Percentiles rank a stretch among this genome's conserved stretches.
Evolutionary conservation across 257 asterid species (phyloP).

Genomic region (Mitragyna speciosa): DNA sequence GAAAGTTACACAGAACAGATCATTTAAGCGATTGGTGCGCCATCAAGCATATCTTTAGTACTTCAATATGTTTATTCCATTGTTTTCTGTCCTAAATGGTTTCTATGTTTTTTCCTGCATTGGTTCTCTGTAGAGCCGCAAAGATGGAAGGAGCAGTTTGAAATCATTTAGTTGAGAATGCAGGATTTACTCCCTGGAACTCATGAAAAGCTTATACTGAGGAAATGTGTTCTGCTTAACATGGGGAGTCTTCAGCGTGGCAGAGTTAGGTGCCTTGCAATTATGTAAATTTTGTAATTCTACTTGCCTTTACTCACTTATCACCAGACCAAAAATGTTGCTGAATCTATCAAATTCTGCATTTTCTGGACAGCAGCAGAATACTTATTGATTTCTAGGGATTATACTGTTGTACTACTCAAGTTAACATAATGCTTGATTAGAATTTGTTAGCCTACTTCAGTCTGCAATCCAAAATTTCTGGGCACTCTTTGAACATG

Average conservation of each 20-base stretch:
- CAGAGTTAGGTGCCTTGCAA: neutral
- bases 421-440: neutral
- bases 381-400: neutral
- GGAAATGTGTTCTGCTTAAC: neutral
- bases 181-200: neutral
- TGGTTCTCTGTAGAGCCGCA: slow-evolving; percentile 20
- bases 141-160: slow-evolving; percentile 30
- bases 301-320: neutral
- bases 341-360: neutral
- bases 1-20: slow-evolving; percentile 39
- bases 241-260: neutral
- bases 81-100: neutral
- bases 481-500: neutral
- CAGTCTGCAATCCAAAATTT: neutral
- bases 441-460: neutral
- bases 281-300: neutral
- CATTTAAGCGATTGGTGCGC: slow-evolving; percentile 71
- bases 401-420: neutral
- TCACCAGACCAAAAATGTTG: neutral
- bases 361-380: neutral
- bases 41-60: neutral
- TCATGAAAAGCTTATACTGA: neutral
- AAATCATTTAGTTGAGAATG: slow-evolving; percentile 10
- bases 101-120: neutral
- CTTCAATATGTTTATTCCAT: neutral